These are phyloP conservation scores for Cruciata laevipes DNA, from an alignment of 257 asterid genomes.

Conservation along the genomic window DNA sequence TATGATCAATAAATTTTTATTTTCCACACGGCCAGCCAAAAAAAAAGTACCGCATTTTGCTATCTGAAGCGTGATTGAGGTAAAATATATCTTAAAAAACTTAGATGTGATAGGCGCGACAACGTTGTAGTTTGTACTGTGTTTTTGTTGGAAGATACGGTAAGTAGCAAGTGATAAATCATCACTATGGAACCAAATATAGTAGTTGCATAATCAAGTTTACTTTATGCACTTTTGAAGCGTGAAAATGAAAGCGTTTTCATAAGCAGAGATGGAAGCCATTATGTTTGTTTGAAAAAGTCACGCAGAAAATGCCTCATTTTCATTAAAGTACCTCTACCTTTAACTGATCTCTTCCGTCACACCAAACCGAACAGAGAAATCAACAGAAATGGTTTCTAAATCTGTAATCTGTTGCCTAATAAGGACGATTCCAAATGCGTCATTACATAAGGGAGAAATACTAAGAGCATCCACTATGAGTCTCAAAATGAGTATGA, in stretches of 20 bases:
- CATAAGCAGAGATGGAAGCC: not conserved
- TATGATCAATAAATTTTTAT: not conserved
- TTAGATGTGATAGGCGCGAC: too few relatives aligned
- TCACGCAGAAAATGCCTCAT: conserved; percentile 3
- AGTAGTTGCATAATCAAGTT: not conserved
- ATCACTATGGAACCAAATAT: too few relatives aligned
- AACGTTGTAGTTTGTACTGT: too few relatives aligned
- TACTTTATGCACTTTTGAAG: not conserved
- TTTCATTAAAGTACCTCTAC: not conserved
- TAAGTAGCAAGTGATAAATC: not conserved
- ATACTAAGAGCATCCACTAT: too few relatives aligned
- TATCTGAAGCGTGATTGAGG: too few relatives aligned
- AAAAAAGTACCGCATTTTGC: too few relatives aligned
- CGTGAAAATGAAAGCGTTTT: not conserved
- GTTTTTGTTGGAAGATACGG: too few relatives aligned
- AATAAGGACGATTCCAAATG: conserved; percentile 12
- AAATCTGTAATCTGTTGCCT: conserved; percentile 4
- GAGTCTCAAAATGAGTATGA: too few relatives aligned
- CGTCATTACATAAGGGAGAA: too few relatives aligned
- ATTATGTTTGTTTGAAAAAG: not conserved
- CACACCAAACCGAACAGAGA: conserved; percentile 16
- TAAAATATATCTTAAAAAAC: too few relatives aligned
- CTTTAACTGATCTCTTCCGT: conserved; percentile 17
- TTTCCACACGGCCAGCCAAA: too few relatives aligned
- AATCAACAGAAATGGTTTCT: conserved; percentile 10